phyloP scores from a whole-genome alignment of 2,329 filamentous ascomycete species.

The Colletotrichum cordylinicola region DNA sequence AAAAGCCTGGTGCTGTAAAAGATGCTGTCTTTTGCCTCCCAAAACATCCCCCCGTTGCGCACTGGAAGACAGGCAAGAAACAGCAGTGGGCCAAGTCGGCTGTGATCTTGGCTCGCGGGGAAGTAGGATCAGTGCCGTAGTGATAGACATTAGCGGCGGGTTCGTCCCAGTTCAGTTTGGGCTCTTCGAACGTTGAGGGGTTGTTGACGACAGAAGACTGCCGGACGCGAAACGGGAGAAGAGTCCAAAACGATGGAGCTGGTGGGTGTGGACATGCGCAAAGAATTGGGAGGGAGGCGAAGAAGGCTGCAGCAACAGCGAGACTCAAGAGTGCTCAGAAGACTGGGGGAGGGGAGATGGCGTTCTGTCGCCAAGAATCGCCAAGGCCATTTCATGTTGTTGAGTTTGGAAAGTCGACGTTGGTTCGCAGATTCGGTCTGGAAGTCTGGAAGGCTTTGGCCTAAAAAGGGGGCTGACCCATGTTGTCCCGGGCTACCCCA shows the following conservation, averaged over 20 bases:
- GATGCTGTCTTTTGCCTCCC: neutral
- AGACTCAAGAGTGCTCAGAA: neutral
- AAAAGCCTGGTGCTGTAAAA: neutral
- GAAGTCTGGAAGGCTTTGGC: neutral
- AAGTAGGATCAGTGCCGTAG: neutral
- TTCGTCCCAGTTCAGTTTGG: neutral
- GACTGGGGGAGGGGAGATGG: neutral
- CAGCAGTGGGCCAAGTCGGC: neutral
- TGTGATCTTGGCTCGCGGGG: neutral
- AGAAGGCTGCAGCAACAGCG: neutral
- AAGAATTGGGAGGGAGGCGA: neutral
- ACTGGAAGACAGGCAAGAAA: neutral
- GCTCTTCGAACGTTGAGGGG: neutral
- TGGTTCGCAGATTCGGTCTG: neutral
- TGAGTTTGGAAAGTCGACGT: neutral
- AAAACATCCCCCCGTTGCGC: neutral
- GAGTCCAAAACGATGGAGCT: neutral
- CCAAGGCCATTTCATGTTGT: conserved; percentile 3
- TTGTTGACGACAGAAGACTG: neutral
- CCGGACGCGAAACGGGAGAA: neutral
- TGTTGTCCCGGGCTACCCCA: neutral
- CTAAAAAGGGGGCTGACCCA: neutral
- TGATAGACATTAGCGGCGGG: neutral
- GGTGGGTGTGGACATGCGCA: neutral
- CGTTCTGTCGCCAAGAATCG: conserved; percentile 1